A percentile compares a stretch with the other conserved stretches of the same genome.
Evolutionary conservation across 768 basidiomycete species (phyloP).

Genomic region (Tylopilus sp.): DNA sequence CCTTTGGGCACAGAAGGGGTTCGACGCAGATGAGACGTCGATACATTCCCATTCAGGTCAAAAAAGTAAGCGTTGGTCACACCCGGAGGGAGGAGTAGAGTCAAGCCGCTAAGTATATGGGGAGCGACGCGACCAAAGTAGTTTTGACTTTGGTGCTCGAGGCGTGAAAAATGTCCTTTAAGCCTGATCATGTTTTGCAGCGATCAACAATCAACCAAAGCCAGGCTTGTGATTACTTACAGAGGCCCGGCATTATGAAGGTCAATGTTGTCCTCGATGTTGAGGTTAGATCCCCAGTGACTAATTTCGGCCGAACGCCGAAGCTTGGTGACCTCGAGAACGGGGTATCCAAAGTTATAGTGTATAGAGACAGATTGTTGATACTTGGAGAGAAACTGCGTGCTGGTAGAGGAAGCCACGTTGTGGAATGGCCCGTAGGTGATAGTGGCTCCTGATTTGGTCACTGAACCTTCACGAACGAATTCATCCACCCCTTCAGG

Average conservation of each 20-base stretch:
- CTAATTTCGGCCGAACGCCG: slow-evolving; percentile 85
- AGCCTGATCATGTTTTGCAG: slow-evolving; percentile 48
- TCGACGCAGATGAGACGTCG: slow-evolving; percentile 81
- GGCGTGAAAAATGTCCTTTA: slow-evolving; percentile 93
- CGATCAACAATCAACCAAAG: not conserved
- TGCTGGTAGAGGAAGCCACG: slow-evolving; percentile 59
- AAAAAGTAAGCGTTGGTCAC: slow-evolving; percentile 84
- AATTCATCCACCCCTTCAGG: slow-evolving; percentile 61
- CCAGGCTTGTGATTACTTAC: slow-evolving; percentile 46
- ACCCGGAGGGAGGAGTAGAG: slow-evolving; percentile 79
- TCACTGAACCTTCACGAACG: slow-evolving; percentile 54
- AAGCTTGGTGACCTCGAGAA: slow-evolving; percentile 70
- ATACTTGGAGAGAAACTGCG: slow-evolving; percentile 51
- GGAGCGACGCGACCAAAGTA: slow-evolving; percentile 65
- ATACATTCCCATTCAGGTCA: slow-evolving; percentile 94
- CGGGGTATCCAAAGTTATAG: slow-evolving; percentile 79
- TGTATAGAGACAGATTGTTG: slow-evolving; percentile 73
- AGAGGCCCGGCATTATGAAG: slow-evolving; percentile 87
- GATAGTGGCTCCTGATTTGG: slow-evolving; percentile 74
- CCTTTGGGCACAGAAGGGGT: slow-evolving; percentile 62
- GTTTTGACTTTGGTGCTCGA: slow-evolving; percentile 76
- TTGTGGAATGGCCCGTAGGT: slow-evolving; percentile 88
- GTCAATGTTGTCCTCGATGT: slow-evolving; percentile 83
- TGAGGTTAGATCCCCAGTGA: slow-evolving; percentile 95
- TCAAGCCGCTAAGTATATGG: slow-evolving; percentile 69